Evolutionary conservation across 768 basidiomycete species (phyloP).

Genomic region (Glaciozyma antarctica): DNA sequence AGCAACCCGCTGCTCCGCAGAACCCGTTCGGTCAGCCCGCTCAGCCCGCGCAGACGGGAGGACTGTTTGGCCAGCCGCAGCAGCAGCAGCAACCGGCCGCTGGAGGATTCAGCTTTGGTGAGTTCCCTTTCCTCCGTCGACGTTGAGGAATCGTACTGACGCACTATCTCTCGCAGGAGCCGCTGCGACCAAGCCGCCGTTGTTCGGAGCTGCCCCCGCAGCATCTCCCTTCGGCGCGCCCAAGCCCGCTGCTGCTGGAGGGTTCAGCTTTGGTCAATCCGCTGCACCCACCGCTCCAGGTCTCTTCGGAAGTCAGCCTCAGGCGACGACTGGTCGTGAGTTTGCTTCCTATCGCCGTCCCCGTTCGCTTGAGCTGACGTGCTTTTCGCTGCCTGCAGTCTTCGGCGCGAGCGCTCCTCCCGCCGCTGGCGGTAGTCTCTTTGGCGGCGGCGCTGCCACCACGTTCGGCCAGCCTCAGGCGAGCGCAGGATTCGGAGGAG

Average conservation of each 20-base stretch:
- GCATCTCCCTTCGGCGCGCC: neutral
- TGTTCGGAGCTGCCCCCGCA: neutral
- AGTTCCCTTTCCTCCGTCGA: neutral
- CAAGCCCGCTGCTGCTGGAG: neutral
- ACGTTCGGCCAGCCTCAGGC: neutral
- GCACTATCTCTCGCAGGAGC: neutral
- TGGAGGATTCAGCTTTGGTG: constrained; percentile 9
- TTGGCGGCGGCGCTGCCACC: too few relatives aligned
- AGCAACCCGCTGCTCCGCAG: too few relatives aligned
- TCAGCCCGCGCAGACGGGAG: too few relatives aligned
- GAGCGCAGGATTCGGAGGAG: neutral
- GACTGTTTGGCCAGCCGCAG: too few relatives aligned
- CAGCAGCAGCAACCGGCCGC: neutral
- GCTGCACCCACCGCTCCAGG: constrained; percentile 9
- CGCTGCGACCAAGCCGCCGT: neutral
- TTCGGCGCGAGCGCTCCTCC: neutral
- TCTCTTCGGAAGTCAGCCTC: constrained; percentile 19
- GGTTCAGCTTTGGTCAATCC: neutral
- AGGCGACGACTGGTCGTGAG: constrained; percentile 9
- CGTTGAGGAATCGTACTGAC: neutral
- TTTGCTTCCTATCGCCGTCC: neutral
- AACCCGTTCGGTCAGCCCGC: too few relatives aligned
- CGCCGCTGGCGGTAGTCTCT: too few relatives aligned
- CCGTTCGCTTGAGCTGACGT: neutral
- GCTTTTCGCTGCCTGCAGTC: neutral